Percentiles rank a stretch among this genome's conserved stretches.
phyloP scores from a whole-genome alignment of 164 flowering plant genomes.

The Amborella trichopoda region DNA sequence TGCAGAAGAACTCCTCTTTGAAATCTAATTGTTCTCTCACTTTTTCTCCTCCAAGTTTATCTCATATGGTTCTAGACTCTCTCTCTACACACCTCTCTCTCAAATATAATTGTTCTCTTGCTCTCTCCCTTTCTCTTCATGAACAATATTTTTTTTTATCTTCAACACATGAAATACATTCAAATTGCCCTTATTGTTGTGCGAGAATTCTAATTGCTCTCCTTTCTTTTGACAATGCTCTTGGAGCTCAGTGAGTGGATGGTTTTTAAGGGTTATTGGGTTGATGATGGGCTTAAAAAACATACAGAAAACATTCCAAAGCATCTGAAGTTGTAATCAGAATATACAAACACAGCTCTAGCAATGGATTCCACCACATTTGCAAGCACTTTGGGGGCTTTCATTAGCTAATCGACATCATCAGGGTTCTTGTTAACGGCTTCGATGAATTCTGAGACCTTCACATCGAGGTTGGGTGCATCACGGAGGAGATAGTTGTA shows the following conservation, averaged over 20 bases:
- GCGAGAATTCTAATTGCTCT: slow-evolving; percentile 28
- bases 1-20: too few relatives aligned
- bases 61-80: too few relatives aligned
- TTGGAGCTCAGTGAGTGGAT: slow-evolving; percentile 43
- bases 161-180: slow-evolving; percentile 29
- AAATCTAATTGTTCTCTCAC: too few relatives aligned
- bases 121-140: too few relatives aligned
- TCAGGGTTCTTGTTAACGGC: too few relatives aligned
- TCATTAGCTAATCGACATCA: slow-evolving; percentile 29
- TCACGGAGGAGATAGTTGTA: slow-evolving; percentile 42
- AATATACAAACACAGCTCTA: slow-evolving; percentile 67
- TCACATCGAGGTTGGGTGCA: slow-evolving; percentile 30
- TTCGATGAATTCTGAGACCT: slow-evolving; percentile 48
- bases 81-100: too few relatives aligned
- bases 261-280: slow-evolving; percentile 26
- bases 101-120: too few relatives aligned
- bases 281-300: slow-evolving; percentile 53
- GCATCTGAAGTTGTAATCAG: slow-evolving; percentile 30
- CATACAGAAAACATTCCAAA: slow-evolving; percentile 52
- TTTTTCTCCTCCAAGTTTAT: too few relatives aligned
- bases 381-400: slow-evolving; percentile 81
- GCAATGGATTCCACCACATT: slow-evolving; percentile 78
- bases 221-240: slow-evolving; percentile 57
- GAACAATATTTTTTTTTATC: too few relatives aligned
- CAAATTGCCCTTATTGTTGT: slow-evolving; percentile 21